phyloP scores from a whole-genome alignment of 2,329 filamentous ascomycete genomes.

The Epichloe coenophiala region DNA sequence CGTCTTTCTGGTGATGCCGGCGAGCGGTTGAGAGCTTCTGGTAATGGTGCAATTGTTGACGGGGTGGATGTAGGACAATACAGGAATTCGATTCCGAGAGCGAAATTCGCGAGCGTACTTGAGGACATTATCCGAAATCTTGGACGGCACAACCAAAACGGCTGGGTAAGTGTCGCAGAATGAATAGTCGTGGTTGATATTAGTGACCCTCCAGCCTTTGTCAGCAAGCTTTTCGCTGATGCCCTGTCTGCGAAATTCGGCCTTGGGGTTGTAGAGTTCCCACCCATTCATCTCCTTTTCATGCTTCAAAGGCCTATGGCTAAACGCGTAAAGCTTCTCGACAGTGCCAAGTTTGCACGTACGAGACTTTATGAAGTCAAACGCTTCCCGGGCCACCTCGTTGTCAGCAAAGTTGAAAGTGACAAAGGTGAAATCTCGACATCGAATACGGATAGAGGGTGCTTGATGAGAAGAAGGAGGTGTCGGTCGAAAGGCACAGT shows the following conservation, averaged over 20 bases:
- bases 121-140: slow-evolving; percentile 91
- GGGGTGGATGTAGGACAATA: slow-evolving; percentile 85
- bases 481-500: slow-evolving; percentile 65
- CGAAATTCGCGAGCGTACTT: slow-evolving; percentile 87
- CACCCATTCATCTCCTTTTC: slow-evolving; percentile 70
- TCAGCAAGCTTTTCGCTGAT: slow-evolving; percentile 68
- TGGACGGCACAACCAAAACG: slow-evolving; percentile 68
- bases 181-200: slow-evolving; percentile 77
- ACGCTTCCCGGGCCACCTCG: slow-evolving; percentile 65
- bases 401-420: slow-evolving; percentile 77
- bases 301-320: slow-evolving; percentile 58
- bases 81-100: slow-evolving; percentile 77
- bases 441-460: slow-evolving; percentile 74
- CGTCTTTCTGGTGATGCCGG: slow-evolving; percentile 73
- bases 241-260: slow-evolving; percentile 78
- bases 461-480: slow-evolving; percentile 54
- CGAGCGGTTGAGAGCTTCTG: slow-evolving; percentile 80
- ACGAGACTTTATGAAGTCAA: slow-evolving; percentile 68
- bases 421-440: slow-evolving; percentile 87
- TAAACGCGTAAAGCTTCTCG: slow-evolving; percentile 85
- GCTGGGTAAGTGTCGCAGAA: slow-evolving; percentile 91
- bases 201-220: slow-evolving; percentile 77
- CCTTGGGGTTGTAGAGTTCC: slow-evolving; percentile 70
- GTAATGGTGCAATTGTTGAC: slow-evolving; percentile 96
- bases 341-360: slow-evolving; percentile 73